Base-by-base conservation (phyloP, 1,284 basidiomycete genomes). In the Puccinia horiana region DNA sequence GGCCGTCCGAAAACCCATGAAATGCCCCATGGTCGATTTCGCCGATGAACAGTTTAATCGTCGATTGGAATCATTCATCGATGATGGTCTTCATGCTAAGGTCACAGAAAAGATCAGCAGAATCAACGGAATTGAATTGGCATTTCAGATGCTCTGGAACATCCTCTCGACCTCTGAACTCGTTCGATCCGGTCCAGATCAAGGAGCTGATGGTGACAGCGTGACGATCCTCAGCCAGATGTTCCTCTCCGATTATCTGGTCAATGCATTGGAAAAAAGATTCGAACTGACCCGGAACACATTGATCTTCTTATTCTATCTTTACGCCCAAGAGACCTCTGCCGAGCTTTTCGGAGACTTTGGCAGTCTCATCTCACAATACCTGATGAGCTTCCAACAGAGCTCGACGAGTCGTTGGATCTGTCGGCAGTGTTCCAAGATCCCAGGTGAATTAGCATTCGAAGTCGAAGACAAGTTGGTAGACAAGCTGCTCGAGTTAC, bases 341-440 rank as follows among this genome's bases (percentile, higher is more conserved):
- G 56, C 49, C 23, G 18, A 67, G 47, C n/a, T 52, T 16, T 70
- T 70, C 11, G 14, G 16, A 47, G 63, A 67, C n/a, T 76, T 82
- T 40, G 35, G 35, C n/a, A n/a, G 35, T 26, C 65, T 82, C 14
- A 49, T 42, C 2, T 69, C 49, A 16, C 56, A 85, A 56, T 85
- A 86, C 0, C 84, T 87, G 42, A 81, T 84, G 6, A 83, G 84
- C 14, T 87, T 87, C 70, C 87, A 88, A 58, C 86, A 86, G 35
- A 86, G 86, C 78, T 83, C 84, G 4, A 84, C 86, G 0, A 78
- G 87, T 8, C 84, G 85, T n/a, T 88, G 87, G 87, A 70, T 88
- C 12, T 67, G 80, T 8, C 83, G 84, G 29, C 86, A 84, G 85
- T 84, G 8, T 83, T 85, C n/a, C 44, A 67, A 76, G 23, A 70